Base-by-base conservation (phyloP, 1,284 basidiomycete species). In the Sporisorium scitamineum region DNA sequence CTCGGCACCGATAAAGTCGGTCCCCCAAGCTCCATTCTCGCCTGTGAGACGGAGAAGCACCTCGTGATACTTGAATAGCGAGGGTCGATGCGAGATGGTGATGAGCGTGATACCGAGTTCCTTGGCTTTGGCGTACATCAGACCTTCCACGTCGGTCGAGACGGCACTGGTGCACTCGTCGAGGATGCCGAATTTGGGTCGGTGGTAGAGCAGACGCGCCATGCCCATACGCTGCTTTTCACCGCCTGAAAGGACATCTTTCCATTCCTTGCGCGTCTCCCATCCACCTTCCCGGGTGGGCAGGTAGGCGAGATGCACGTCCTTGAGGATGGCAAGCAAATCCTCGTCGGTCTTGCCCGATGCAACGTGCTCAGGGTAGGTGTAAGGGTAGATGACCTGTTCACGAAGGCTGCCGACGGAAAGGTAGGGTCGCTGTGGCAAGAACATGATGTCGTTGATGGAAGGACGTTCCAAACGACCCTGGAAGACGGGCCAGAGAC, bases 51-150 rank as follows among this genome's bases (percentile, higher is more conserved):
- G 92, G 10, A 96, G 88, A 14, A 95, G 88, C 62, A 91, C 90
- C 3, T 90, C 91, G 86, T 96, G 94, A 82, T 95, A 94, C 84
- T 85, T 84, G 74, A 84, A 78, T 13, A 84, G 72, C 50, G 78
- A 80, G 11, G 80, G 81, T 91, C 94, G 84, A 89, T 90, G 70
- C 93, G 87, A 16, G 92, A 92, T 11, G 91, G 93, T 51, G 75
- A 98, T 92, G 51, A 99, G 89, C 0, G 95, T 97, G 81, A 97
- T 95, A 2, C 92, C 94, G 14, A 94, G 87, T n/a, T 90, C 89
- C 86, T 97, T 97, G 39, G 93, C 93, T 77, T 94, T 91, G 83
- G 96, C 92, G 87, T 97, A 98, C 94, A 99, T 95, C 68, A 92
- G 88, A 0, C 95, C 95, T 85, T 97, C 95, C 22, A 97, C 94